Conservation (phyloP, 1,284 basidiomycete species). For the Flammula alnicola region DNA sequence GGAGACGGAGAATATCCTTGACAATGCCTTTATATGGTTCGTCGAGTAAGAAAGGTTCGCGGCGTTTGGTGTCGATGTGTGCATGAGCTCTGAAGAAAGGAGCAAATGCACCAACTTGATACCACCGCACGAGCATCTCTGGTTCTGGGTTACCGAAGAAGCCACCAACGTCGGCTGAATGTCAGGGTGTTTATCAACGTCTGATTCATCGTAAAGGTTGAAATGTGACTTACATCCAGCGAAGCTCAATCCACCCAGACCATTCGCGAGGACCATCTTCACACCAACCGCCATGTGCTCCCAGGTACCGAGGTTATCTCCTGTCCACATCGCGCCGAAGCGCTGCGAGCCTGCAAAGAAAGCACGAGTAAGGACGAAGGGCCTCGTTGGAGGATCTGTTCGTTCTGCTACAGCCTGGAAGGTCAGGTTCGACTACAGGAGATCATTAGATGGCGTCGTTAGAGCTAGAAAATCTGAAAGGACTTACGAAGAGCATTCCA, state of each 20-base stretch:
- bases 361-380: conserved; percentile 94
- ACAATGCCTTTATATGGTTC: conserved; percentile 88
- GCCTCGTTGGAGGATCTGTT: conserved; percentile 76
- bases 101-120: conserved; percentile 92
- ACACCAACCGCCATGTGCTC: conserved; percentile 94
- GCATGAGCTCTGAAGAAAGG: conserved; percentile 99
- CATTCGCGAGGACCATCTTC: conserved; percentile 92
- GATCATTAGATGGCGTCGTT: conserved; percentile 16
- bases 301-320: conserved; percentile 98
- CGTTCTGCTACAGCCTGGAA: conserved; percentile 82
- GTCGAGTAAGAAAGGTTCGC: conserved; percentile 93
- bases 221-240: conserved; percentile 79
- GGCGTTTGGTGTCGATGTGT: conserved; percentile 96
- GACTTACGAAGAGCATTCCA: conserved; percentile 80
- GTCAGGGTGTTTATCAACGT: conserved; percentile 9
- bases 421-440: conserved; percentile 79
- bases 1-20: conserved; percentile 78
- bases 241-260: conserved; percentile 94
- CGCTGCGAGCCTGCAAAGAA: conserved; percentile 97
- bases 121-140: conserved; percentile 97
- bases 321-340: conserved; percentile 98
- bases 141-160: conserved; percentile 97
- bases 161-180: conserved; percentile 91
- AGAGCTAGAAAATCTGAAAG: conserved; percentile 6
- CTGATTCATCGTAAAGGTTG: conserved; percentile 4